Percentiles rank a stretch among this genome's conserved stretches.
These are phyloP conservation scores for Cercospora citrullina DNA, from an alignment of 2,329 filamentous ascomycete genomes.

Conservation along the genomic window DNA sequence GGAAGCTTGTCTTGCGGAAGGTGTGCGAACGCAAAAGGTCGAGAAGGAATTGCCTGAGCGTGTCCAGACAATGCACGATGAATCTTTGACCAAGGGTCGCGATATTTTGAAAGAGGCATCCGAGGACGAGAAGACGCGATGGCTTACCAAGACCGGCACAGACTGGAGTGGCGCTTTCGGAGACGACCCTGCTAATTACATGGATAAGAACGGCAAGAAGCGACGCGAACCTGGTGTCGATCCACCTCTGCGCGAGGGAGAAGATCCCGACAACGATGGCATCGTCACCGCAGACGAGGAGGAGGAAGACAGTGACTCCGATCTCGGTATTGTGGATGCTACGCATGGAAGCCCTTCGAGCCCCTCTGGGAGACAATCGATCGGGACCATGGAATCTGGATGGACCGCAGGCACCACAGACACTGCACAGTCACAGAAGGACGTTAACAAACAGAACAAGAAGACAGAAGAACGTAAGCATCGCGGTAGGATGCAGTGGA, in stretches of 20 bases:
- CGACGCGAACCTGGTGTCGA: conserved; percentile 58
- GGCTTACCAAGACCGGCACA: conserved; percentile 75
- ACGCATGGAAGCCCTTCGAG: conserved; percentile 36
- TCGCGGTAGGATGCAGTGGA: conserved; percentile 92
- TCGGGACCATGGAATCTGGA: conserved; percentile 36
- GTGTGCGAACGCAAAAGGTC: conserved; percentile 72
- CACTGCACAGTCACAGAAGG: conserved; percentile 46
- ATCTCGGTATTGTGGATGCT: conserved; percentile 62
- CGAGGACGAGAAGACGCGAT: conserved; percentile 71
- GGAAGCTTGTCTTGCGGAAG: conserved; percentile 88
- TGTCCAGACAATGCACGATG: conserved; percentile 75
- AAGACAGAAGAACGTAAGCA: conserved; percentile 78
- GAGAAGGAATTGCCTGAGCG: conserved; percentile 69
- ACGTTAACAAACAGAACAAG: conserved; percentile 67
- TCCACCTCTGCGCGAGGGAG: conserved; percentile 47
- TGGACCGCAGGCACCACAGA: conserved; percentile 38
- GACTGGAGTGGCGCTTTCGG: conserved; percentile 90
- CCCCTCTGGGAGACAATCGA: conserved; percentile 28
- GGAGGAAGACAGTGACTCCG: conserved; percentile 39
- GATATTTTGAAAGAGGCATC: conserved; percentile 75
- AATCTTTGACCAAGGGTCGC: conserved; percentile 74
- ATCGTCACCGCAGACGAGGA: conserved; percentile 44
- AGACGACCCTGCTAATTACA: conserved; percentile 65
- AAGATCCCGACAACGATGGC: conserved; percentile 50
- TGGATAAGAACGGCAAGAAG: conserved; percentile 55